phyloP scores from a whole-genome alignment of 2,329 filamentous ascomycete genomes.

The Madurella fahalii region DNA sequence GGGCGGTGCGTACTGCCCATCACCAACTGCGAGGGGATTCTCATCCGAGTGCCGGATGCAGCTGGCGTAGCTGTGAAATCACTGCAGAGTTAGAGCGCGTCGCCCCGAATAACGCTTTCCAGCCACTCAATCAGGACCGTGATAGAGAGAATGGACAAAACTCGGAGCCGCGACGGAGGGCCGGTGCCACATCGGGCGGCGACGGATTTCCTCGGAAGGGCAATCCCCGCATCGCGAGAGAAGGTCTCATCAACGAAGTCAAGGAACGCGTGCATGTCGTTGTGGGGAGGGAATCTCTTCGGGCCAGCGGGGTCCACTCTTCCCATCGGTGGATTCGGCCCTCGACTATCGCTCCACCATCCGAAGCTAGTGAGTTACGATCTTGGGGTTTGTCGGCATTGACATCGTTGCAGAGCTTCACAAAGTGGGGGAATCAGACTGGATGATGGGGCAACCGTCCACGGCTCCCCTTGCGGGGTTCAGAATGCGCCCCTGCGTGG shows the following conservation, averaged over 20 bases:
- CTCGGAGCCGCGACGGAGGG: conserved; percentile 1
- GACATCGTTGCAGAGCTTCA: conserved; percentile 26
- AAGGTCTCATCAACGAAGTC: not conserved
- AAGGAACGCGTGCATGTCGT: not conserved
- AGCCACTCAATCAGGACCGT: conserved; percentile 23
- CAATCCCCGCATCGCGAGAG: conserved; percentile 1
- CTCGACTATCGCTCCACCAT: conserved; percentile 1
- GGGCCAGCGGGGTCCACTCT: conserved; percentile 7
- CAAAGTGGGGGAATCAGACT: conserved; percentile 39
- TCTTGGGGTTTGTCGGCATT: conserved; percentile 23
- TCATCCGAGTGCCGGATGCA: conserved; percentile 17
- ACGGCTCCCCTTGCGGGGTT: not conserved
- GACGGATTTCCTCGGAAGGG: conserved; percentile 7
- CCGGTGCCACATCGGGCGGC: conserved; percentile 10
- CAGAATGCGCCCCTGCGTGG: not conserved
- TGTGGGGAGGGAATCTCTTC: conserved; percentile 1
- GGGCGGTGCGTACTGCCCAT: not conserved
- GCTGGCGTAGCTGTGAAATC: not conserved
- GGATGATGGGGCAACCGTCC: conserved; percentile 27
- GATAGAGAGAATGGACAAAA: conserved; percentile 10
- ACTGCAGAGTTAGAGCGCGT: conserved; percentile 2
- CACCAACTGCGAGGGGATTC: not conserved
- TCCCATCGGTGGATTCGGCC: conserved; percentile 1
- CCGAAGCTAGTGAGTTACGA: conserved; percentile 8
- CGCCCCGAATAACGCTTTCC: conserved; percentile 1